Base-by-base conservation (phyloP, 805 yeast species). In the Lachancea fermentati region DNA sequence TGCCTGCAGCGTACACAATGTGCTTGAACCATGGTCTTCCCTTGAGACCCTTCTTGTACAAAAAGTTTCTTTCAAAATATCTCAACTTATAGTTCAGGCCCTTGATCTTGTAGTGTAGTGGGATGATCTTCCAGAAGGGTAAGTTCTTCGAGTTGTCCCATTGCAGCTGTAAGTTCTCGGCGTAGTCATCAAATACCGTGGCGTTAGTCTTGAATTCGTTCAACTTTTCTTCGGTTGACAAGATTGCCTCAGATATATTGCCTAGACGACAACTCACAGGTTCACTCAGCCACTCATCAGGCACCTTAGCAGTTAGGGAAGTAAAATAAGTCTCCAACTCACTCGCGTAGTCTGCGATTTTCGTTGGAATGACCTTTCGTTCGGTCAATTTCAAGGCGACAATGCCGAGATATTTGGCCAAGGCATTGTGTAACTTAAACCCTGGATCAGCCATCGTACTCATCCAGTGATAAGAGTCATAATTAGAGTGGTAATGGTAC, bases 401-500 rank as follows among this genome's bases (percentile, higher is more conserved):
- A 17, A 75, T 53, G 2, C 85, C 83, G 44, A 77, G 54, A 37
- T 66, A 68, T 54, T 77, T 73, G 12, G 81, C 71, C 54, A 75
- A 57, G 4, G 78, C 58, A 38, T 76, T 75, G 58, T 83, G 89
- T 47, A 60, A 69, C 30, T 66, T 66, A 63, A 78, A 81, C 0
- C 73, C 78, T 11, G 82, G 80, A 54, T 82, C 89, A 19, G 76
- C 83, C 55, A 58, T 72, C 4, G 61, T 66, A 28, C 69, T 67
- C 81, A 82, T 79, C 91, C 91, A 83, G 47, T 76, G 67, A 57
- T 64, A 77, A 1, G 85, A 79, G 58, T 81, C 88, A 54, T 79
- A 83, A 55, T 79, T 77, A 13, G 89, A 81, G 55, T 83, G 91
- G 57, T 83, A 81, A 45, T 81, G 89, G 55, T 82, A 82, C 5